These are phyloP conservation scores for Fusarium virguliforme DNA, from an alignment of 2,329 filamentous ascomycete genomes.

Conservation along the genomic window DNA sequence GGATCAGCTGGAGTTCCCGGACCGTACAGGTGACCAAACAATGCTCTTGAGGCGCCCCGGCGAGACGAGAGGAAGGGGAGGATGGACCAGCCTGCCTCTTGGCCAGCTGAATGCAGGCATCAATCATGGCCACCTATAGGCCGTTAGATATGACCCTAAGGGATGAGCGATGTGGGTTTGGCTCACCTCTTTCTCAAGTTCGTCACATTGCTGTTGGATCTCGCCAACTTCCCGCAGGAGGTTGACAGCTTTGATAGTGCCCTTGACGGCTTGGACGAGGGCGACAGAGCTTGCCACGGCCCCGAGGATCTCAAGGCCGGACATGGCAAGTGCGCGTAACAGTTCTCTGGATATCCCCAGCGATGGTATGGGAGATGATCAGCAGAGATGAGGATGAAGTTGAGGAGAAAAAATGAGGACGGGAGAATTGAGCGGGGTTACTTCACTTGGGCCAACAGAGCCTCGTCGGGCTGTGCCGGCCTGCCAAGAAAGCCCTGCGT, in stretches of 20 bases:
- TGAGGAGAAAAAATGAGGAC: too few species aligned
- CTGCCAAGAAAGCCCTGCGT: too few species aligned
- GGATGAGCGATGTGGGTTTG: neutral
- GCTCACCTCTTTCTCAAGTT: neutral
- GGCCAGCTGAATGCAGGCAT: slow-evolving; percentile 23
- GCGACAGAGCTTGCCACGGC: slow-evolving; percentile 35
- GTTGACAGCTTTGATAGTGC: slow-evolving; percentile 26
- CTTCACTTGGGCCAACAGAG: neutral
- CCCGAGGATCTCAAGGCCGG: slow-evolving; percentile 31
- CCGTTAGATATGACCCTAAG: too few species aligned
- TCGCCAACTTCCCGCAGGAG: slow-evolving; percentile 12
- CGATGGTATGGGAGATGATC: neutral
- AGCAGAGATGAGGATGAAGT: neutral
- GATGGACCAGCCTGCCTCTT: neutral
- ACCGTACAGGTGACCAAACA: slow-evolving; percentile 1
- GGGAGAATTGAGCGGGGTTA: neutral
- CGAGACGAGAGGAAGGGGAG: neutral
- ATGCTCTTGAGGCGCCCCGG: neutral
- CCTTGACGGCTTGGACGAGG: slow-evolving; percentile 22
- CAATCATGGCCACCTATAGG: slow-evolving; percentile 24
- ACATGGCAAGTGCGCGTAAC: slow-evolving; percentile 14
- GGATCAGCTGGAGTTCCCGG: slow-evolving; percentile 9
- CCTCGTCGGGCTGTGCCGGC: slow-evolving; percentile 23
- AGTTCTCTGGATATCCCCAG: too few species aligned
- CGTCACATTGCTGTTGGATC: slow-evolving; percentile 15